Base-by-base conservation (phyloP, 1,284 basidiomycete species). In the Cystobasidiaceae sp. region DNA sequence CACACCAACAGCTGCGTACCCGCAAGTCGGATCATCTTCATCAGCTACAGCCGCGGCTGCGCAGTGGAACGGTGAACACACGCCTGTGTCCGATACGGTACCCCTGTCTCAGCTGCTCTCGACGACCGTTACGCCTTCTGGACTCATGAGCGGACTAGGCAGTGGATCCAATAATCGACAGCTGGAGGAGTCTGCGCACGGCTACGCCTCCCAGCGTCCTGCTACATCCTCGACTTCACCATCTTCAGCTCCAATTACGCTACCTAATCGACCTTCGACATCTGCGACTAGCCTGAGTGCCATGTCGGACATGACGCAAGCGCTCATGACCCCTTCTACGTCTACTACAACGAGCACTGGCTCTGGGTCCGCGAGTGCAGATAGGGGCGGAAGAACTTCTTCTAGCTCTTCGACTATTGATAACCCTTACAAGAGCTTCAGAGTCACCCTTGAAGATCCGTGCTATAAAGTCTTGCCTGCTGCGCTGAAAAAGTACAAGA, bases 391-490 rank as follows among this genome's bases (percentile, higher is more conserved):
- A n/a, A n/a, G n/a, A n/a, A n/a, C 27, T n/a, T 39, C 50, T 13
- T 59, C 75, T 52, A 74, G 73, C 4, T 75, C 76, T 7, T 71
- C 72, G 33, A 73, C 69, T 11, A 75, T 76, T 0, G 79, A 80
- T 45, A 80, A 81, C 56, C 77, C 75, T 32, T 79, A 79, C 68
- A 76, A 77, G 55, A 75, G 72, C 37, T 81, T 82, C 74, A 75
- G 78, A 23, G 82, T 83, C 27, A 82, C 90, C 69, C 78, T 98
- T 68, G 94, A 98, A 68, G 96, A 98, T 77, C 94, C 96, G 0
- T 96, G 93, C 61, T 94, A 90, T 87, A 97, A 96, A 75, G 94
- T 99, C 17, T 80, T 99, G 17, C 94, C 96, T 0, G 93, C 94
- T 0, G 96, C 96, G 17, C 81, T 99, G 70, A 97, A 97, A 80